Base-by-base conservation (phyloP, 2,329 filamentous ascomycete species). In the Alternaria gaisen region DNA sequence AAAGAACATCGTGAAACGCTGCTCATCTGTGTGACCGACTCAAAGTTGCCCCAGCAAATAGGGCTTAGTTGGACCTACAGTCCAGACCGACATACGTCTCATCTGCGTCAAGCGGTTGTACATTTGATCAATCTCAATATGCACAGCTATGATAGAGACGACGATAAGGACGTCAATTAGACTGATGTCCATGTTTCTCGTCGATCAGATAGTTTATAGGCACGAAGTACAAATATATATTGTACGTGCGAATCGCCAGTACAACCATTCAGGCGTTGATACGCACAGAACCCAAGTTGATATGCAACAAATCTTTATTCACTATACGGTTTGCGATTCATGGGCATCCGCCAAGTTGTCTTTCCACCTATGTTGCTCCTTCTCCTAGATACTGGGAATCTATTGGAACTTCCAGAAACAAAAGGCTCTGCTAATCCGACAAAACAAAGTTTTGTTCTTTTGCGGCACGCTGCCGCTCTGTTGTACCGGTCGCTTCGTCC, bases 381-480 rank as follows among this genome's bases (percentile, higher is more conserved):
- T 41, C 4, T 14, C 40, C 20, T 20, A 36, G 30, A 50, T 20
- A 11, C 32, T n/a, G 18, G 30, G 46, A n/a, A 50, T 3, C 10
- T 14, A 16, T 24, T 20, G 22, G 14, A 26, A 1, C 14, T 22
- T 36, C 46, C 5, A 20, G 9, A 30, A 22, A 22, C 24, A 34
- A 59, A 20, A 32, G 22, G 36, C n/a, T 18, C 7, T 14, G 11
- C 11, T 34, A 18, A 11, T 26, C 44, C 18, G 26, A 20, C 16
- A 10, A 22, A 51, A 46, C 14, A 20, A 22, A 42, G 51, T 54
- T 30, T 47, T 4, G 10, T 40, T 22, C 30, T 18, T 46, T 18
- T 16, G 53, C 32, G 53, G 56, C 43, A 32, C 28, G 43, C 30
- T 43, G 53, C 53, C 44, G 46, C 53, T 40, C 40, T 34, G 46